Conservation (phyloP, 2,329 filamentous ascomycete species). For the Colletotrichum siamense region DNA sequence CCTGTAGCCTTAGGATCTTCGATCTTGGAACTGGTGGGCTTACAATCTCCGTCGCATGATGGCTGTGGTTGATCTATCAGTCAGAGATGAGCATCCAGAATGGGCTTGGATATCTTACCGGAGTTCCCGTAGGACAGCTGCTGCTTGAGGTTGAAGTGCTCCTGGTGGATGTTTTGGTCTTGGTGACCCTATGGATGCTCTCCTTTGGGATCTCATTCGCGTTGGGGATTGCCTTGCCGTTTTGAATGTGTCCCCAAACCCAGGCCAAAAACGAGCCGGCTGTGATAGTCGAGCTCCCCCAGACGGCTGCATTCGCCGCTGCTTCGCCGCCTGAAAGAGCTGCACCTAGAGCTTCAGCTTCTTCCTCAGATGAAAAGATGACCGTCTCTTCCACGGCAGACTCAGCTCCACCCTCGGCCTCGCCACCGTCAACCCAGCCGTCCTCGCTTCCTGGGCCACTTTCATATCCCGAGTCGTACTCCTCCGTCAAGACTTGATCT, state of each 20-base stretch:
- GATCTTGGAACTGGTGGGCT: fast-evolving
- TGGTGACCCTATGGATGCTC: not conserved
- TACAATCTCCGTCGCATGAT: not conserved
- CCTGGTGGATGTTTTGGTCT: not conserved
- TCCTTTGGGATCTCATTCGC: not conserved
- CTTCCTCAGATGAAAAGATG: not conserved
- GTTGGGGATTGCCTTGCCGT: not conserved
- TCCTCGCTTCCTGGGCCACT: not conserved
- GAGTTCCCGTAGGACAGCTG: not conserved
- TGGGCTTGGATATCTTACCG: not conserved
- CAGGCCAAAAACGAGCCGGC: not conserved
- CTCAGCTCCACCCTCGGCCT: not conserved
- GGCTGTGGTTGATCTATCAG: not conserved
- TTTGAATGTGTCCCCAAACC: not conserved
- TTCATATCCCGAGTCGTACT: not conserved
- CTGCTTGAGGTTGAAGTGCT: not conserved
- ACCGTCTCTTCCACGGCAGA: not conserved
- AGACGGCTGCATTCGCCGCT: not conserved
- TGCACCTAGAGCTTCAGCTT: not conserved
- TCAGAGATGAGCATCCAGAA: fast-evolving
- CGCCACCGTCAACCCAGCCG: not conserved
- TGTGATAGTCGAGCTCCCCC: not conserved
- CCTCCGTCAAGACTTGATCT: not conserved
- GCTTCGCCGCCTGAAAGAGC: not conserved
- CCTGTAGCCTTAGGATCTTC: not conserved